Evolutionary conservation across 768 basidiomycete species (phyloP).

Genomic region (Rubroboletus pulcherrimus): DNA sequence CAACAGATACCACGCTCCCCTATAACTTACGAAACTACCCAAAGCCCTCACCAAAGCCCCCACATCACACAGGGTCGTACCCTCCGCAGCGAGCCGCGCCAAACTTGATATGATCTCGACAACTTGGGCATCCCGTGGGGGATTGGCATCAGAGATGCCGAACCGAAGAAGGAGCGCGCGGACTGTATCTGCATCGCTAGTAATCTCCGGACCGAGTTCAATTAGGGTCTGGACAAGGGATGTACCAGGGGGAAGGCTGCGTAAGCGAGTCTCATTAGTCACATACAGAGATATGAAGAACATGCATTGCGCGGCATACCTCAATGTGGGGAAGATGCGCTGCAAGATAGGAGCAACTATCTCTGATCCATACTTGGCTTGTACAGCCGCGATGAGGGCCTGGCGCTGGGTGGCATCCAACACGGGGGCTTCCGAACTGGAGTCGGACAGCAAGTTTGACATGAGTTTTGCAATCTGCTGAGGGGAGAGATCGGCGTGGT

Average conservation of each 20-base stretch:
- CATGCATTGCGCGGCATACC: slow-evolving; percentile 41
- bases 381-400: slow-evolving; percentile 67
- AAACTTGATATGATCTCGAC: slow-evolving; percentile 68
- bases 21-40: slow-evolving; percentile 62
- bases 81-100: slow-evolving; percentile 68
- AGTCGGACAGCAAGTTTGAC: slow-evolving; percentile 73
- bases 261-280: slow-evolving; percentile 11
- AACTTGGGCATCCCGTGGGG: slow-evolving; percentile 67
- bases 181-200: slow-evolving; percentile 66
- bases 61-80: slow-evolving; percentile 68
- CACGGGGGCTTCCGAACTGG: slow-evolving; percentile 63
- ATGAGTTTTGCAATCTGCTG: slow-evolving; percentile 76
- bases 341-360: slow-evolving; percentile 70
- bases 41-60: slow-evolving; percentile 70
- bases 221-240: slow-evolving; percentile 72
- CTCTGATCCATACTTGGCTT: slow-evolving; percentile 78
- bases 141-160: slow-evolving; percentile 66
- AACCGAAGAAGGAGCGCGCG: slow-evolving; percentile 70
- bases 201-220: slow-evolving; percentile 77
- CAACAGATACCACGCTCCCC: not conserved
- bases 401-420: slow-evolving; percentile 73
- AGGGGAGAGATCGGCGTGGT: slow-evolving; percentile 73
- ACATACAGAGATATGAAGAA: slow-evolving; percentile 10
- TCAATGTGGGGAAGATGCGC: slow-evolving; percentile 68
- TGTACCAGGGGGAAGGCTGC: slow-evolving; percentile 62